Evolutionary conservation across 306 rosid species (phyloP), one percentile per base, ranked within the genome.

Genomic region (Quercus rubra): DNA sequence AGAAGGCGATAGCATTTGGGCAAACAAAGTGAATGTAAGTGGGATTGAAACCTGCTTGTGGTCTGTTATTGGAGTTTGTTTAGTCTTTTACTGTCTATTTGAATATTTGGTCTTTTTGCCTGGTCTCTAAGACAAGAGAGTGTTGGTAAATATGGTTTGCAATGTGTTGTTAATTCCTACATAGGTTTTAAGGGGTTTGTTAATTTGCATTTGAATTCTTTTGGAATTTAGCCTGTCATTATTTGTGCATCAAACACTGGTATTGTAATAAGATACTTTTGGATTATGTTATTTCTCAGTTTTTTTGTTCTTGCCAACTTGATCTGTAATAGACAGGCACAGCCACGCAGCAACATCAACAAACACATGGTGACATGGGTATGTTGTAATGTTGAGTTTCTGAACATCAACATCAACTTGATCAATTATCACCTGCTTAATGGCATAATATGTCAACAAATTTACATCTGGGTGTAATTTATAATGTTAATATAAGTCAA

Each of bases 1-100:
- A 94, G 87, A 90, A 83, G 76, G 87, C 30, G 18, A 71, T 66
- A 27, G 84, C 73, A 35, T 71, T 75, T 70, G n/a, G 25, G 62
- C 58, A 27, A 19, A 25, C 18, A 55, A 8, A 28, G 38, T 30
- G 12, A 30, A n/a, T 1, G 51, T 8, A 33, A 30, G 46, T 8
- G 66, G 13, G 66, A 59, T 59, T 59, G 6, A 23, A 59, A 59
- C 67, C 7, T 25, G 33, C 33, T 27, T 59, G 27, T 23, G 15
- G 5, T 35, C 52, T 19, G 25, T 33, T 18, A 33, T 30, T 31
- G 15, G 49, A 33, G 25, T 35, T 35, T 67, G 52, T 30, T 67
- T 15, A 31, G 52, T 67, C 52, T 30, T 7, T 19, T 33, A 31
- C 51, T 19, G 13, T 35, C 21, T 18, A 31, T 17, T 67, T 67